Evolutionary conservation across 768 basidiomycete species (phyloP), one percentile per base, ranked within the genome.

Genomic region (Lactarius tabidus): DNA sequence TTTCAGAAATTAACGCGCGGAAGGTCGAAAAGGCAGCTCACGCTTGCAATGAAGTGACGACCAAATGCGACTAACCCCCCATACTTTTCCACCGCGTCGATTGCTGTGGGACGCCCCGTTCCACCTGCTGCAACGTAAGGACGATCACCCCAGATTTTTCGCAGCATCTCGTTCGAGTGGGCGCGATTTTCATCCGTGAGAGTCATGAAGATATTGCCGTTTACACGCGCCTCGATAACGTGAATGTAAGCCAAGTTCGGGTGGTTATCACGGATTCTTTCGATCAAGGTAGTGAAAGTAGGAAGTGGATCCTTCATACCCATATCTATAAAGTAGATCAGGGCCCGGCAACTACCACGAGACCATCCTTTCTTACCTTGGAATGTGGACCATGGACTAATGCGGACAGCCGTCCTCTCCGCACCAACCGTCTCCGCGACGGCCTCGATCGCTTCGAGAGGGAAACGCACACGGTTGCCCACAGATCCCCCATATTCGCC

Each of bases 401-500:
- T 38, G 1, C 79, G 75, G 62, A 81, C 67, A 1, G 73, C 80
- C 28, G 74, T 73, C 41, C 74, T 72, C 39, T 77, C 75, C n/a
- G 72, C 70, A 1, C 82, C 81, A 38, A 80, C 71, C 1, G 79
- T 75, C 3, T 71, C 63, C 26, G 65, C 60, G 36, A 80, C 73
- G 6, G 78, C 77, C 20, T 75, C 69, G 43, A 77, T 65, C 51
- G 78, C 75, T 64, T 78, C 76, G 20, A 78, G 72, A 2, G 73
- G 66, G 72, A 83, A 81, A 6, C 78, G 73, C 2, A 73, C 67
- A 12, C 82, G 73, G 72, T 80, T 80, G 70, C 79, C 77, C 59
- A 81, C 65, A 12, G 74, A 76, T 2, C 82, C 81, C 6, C 82
- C 81, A 72, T 79, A 84, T 60, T 74, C 72, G 72, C 81, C 80